Percentiles rank a stretch among this genome's conserved stretches.
These are phyloP conservation scores for Pythium scleroteichum DNA, from an alignment of 352 stramenopile species.

Conservation along the genomic window DNA sequence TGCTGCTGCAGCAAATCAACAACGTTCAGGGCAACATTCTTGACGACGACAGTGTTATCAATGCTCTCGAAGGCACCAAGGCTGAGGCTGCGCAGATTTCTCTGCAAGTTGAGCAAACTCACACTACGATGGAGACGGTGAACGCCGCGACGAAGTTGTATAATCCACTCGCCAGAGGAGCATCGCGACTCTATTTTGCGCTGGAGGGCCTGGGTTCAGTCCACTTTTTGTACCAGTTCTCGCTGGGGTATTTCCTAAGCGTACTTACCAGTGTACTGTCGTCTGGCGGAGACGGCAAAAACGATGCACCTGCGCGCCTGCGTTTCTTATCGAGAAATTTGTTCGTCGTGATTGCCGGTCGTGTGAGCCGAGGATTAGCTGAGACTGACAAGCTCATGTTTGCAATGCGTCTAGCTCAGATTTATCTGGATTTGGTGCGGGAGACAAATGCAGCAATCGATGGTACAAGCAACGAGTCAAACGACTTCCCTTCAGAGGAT, in stretches of 20 bases:
- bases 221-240: constrained; percentile 99
- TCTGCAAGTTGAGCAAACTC: constrained; percentile 85
- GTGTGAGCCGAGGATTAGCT: constrained; percentile 93
- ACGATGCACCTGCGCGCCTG: constrained; percentile 44
- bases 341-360: constrained; percentile 91
- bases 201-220: constrained; percentile 94
- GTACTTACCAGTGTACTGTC: constrained; percentile 93
- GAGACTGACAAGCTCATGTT: constrained; percentile 99
- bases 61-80: constrained; percentile 99
- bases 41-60: constrained; percentile 98
- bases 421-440: constrained; percentile 81
- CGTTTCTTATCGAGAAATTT: constrained; percentile 75
- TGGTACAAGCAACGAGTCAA: constrained; percentile 29
- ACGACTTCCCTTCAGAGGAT: constrained; percentile 69
- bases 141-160: constrained; percentile 94
- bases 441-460: constrained; percentile 47
- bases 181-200: constrained; percentile 91
- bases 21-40: constrained; percentile 99
- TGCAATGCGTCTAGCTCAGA: constrained; percentile 93
- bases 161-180: constrained; percentile 91
- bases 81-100: constrained; percentile 96
- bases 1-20: constrained; percentile 98
- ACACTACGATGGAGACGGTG: constrained; percentile 80
- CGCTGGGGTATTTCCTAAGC: constrained; percentile 96
- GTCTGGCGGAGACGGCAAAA: constrained; percentile 9